A percentile compares a stretch with the other conserved stretches of the same genome.
phyloP scores from a whole-genome alignment of 2,329 filamentous ascomycete species.

The Sporothrix pseudoabietina region DNA sequence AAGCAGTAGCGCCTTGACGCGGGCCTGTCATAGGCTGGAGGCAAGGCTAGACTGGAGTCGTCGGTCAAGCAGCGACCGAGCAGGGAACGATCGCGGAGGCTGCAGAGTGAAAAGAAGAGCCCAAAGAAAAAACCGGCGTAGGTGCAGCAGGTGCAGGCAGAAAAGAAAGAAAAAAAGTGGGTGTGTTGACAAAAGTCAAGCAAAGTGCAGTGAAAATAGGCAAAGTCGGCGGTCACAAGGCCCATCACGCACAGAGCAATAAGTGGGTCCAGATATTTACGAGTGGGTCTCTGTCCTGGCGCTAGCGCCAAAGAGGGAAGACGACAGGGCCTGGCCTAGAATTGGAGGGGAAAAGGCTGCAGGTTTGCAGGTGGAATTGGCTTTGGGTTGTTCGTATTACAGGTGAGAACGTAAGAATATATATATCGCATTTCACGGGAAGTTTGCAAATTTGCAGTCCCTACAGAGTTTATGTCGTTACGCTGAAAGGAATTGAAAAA shows the following conservation, averaged over 20 bases:
- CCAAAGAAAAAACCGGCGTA: background rate
- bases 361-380: background rate
- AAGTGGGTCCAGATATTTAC: background rate
- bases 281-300: background rate
- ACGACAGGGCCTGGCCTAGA: background rate
- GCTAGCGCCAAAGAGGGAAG: background rate
- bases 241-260: background rate
- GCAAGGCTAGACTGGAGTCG: conserved; percentile 6
- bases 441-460: background rate
- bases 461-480: background rate
- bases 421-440: background rate
- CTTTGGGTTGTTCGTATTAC: background rate
- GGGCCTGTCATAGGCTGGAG: conserved; percentile 21
- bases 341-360: conserved; percentile 1
- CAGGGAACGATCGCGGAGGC: conserved; percentile 20
- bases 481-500: background rate
- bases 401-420: background rate
- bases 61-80: conserved; percentile 22
- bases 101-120: background rate
- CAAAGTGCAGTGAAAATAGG: conserved; percentile 7
- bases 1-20: conserved; percentile 9
- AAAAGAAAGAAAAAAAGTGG: background rate
- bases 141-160: background rate
- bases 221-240: conserved; percentile 5
- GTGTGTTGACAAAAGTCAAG: background rate